These are phyloP conservation scores for Nematocida homosporus DNA, from an alignment of 371 early-diverging fungal species.

Conservation along the genomic window DNA sequence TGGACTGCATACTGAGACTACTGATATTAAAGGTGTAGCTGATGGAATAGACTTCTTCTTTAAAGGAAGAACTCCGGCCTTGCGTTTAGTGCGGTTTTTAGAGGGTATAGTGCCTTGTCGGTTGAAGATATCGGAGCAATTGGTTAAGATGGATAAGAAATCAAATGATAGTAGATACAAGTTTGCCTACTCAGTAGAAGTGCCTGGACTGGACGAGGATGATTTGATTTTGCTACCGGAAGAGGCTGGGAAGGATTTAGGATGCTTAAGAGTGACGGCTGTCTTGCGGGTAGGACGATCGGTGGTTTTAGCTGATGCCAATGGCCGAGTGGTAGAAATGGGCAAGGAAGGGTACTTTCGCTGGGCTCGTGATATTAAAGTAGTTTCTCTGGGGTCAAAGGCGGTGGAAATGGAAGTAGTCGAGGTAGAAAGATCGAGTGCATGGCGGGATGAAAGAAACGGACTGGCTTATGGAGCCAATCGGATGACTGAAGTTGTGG, in stretches of 20 bases:
- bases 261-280: conserved; percentile 44
- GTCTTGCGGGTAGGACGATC: conserved; percentile 57
- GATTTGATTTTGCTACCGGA: conserved; percentile 73
- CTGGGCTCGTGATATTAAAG: conserved; percentile 51
- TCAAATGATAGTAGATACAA: conserved; percentile 84
- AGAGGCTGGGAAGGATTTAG: conserved; percentile 48
- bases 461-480: conserved; percentile 33
- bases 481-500: not conserved
- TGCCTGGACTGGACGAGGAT: conserved; percentile 91
- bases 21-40: conserved; percentile 87
- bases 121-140: conserved; percentile 83
- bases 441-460: not conserved
- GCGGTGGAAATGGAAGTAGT: conserved; percentile 58
- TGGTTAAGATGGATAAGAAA: conserved; percentile 91
- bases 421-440: conserved; percentile 13
- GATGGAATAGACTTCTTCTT: conserved; percentile 98
- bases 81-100: conserved; percentile 90
- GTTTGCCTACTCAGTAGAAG: conserved; percentile 86
- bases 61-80: conserved; percentile 78
- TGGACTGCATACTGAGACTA: conserved; percentile 83
- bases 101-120: conserved; percentile 74
- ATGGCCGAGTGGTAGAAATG: conserved; percentile 34
- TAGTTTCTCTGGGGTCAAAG: conserved; percentile 47
- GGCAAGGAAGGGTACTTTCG: conserved; percentile 54
- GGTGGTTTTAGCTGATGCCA: conserved; percentile 57